Evolutionary conservation across 495 filamentous ascomycete genomes (phyloP), one percentile per base, ranked within the genome.

Genomic region (Penicillium egyptiacum): DNA sequence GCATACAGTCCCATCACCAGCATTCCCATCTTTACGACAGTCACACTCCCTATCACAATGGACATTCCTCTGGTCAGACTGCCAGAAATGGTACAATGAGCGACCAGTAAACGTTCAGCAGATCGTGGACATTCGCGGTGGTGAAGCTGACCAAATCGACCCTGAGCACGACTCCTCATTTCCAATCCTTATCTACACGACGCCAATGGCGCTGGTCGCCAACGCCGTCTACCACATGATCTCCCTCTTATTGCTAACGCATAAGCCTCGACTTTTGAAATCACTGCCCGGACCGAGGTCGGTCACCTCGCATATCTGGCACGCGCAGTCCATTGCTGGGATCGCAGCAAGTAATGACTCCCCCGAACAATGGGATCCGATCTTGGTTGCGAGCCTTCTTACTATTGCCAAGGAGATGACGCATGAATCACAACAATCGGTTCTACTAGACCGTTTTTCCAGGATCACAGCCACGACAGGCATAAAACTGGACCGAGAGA

Each of bases 41-140:
- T 68, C 65, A 2, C 63, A 63, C 28, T 63, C 61, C n/a, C 53
- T 68, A 3, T 68, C 63, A 1, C 57, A 66, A 28, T 68, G 66
- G 66, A 66, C 63, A 12, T 61, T 61, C 19, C 66, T 68, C 10
- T 68, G 66, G 66, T 57, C 52, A 7, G 66, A 66, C 35, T 68
- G 66, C 16, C 66, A 68, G 39, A 68, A 66, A 56, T 68, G 63
- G 63, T 68, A 68, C 49, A 66, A 68, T 16, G 66, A 68, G 16
- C 66, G 66, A 12, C 63, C 66, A 4, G 50, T 60, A 4, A 51
- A 66, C 19, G 58, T 51, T 8, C 57, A 68, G 14, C 66, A 66
- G 31, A 68, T 66, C 12, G 65, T 68, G 4, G 65, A 68, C 28
- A 48, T 68, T 4, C 65, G 65, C 5, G 65, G 65, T 12, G 55